Conservation (phyloP, 129 eudicot genomes). For the Helianthus tuberosus region DNA sequence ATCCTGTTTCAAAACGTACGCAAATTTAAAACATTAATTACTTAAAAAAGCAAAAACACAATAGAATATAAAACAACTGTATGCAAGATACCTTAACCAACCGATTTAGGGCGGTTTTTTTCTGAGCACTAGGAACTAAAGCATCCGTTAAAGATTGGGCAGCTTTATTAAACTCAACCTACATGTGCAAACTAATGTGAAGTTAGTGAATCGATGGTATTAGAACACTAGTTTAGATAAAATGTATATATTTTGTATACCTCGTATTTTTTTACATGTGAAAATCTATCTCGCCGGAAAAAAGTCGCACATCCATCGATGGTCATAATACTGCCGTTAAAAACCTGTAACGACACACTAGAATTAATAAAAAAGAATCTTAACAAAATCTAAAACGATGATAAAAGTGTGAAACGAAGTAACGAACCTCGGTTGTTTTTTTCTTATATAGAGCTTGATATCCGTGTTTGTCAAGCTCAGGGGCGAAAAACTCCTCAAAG, state of each 20-base stretch:
- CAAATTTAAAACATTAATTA: not conserved
- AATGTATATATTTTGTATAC: slow-evolving; percentile 28
- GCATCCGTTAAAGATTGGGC: slow-evolving; percentile 98
- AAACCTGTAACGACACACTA: slow-evolving; percentile 49
- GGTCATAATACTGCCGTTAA: slow-evolving; percentile 54
- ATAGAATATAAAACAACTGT: not conserved
- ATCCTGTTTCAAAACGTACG: slow-evolving; percentile 50
- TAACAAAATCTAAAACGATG: not conserved
- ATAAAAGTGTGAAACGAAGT: slow-evolving; percentile 10
- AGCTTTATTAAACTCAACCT: slow-evolving; percentile 99
- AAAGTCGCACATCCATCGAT: slow-evolving; percentile 97
- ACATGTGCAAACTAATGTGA: not conserved
- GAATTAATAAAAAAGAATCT: slow-evolving; percentile 17
- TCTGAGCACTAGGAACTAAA: slow-evolving; percentile 82
- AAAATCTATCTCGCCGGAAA: slow-evolving; percentile 93
- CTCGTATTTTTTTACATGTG: slow-evolving; percentile 97
- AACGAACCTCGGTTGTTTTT: slow-evolving; percentile 78
- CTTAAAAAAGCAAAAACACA: not conserved
- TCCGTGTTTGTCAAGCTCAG: slow-evolving; percentile 97
- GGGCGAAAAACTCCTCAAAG: slow-evolving; percentile 88
- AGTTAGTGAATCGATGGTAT: not conserved
- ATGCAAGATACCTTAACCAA: slow-evolving; percentile 69
- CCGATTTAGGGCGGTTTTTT: slow-evolving; percentile 78
- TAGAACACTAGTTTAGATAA: not conserved
- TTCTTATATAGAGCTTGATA: slow-evolving; percentile 87